Evolutionary conservation across 129 eudicot genomes (phyloP), one percentile per base, ranked within the genome.

Genomic region (Lonicera japonica): DNA sequence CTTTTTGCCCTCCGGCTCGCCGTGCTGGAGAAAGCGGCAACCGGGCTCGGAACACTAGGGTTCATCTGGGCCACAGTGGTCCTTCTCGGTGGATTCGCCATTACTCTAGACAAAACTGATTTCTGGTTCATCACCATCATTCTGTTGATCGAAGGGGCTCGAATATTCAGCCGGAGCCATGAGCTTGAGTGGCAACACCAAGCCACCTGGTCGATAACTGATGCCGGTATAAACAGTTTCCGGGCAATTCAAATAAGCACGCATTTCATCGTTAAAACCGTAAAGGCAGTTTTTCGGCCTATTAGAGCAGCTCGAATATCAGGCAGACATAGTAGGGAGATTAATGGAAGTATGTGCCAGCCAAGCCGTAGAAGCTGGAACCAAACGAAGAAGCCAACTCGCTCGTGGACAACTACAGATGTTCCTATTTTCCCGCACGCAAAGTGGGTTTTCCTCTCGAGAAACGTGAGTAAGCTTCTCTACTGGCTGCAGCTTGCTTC

Each of bases 131-230:
- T 94, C 6, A 88, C 96, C 0, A 61, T 83, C 36, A 94, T 94
- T 43, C 50, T 94, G 17, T 45, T 85, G 66, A 85, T 85, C 19
- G 99, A 94, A 61, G 95, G 96, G 4, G 73, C 95, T 0, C 39
- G 99, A 36, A 94, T 94, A 20, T 94, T 88, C 61, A 81, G 99
- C 76, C 58, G 99, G 50, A 88, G 96, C 51, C 99, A 76, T 25
- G 99, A 94, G 85, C 99, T 94, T 36, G 99, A 94, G 51, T 85
- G 95, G 96, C 99, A 94, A 68, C 99, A 88, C 25, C 99, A 94
- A 70, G 77, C 99, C 25, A 94, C 99, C 9, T 88, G 96, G 96
- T 75, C 92, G 8, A 25, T 85, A 41, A 47, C 91, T 8, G 99
- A 80, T 58, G 95, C 74, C 1, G 95, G 95, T 18, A 71, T 83